Evolutionary conservation across 768 basidiomycete species (phyloP).

Genomic region (Amanita muscaria): DNA sequence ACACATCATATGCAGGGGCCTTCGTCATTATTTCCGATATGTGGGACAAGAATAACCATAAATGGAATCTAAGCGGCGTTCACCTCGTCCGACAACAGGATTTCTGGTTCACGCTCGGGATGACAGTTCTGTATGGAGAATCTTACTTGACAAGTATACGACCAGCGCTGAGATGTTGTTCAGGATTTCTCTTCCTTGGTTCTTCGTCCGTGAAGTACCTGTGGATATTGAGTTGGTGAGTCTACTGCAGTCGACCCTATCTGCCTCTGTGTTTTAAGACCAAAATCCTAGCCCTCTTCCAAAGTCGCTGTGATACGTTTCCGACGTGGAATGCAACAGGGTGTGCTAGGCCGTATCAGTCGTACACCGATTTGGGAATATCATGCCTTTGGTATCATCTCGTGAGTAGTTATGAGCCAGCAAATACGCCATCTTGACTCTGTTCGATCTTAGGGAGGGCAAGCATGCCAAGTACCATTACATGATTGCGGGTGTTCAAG

Average conservation of each 20-base stretch:
- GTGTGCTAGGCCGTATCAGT: constrained; percentile 65
- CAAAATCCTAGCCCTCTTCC: constrained; percentile 49
- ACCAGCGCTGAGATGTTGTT: too few relatives aligned
- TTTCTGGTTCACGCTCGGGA: constrained; percentile 68
- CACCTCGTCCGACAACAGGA: constrained; percentile 60
- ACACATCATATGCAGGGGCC: constrained; percentile 31
- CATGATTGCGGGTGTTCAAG: constrained; percentile 74
- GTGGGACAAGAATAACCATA: constrained; percentile 44
- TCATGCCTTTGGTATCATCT: constrained; percentile 74
- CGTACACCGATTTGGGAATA: constrained; percentile 72
- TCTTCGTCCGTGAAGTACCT: constrained; percentile 60
- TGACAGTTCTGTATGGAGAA: constrained; percentile 58
- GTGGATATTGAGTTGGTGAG: constrained; percentile 71
- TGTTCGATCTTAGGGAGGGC: constrained; percentile 43
- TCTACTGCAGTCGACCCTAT: constrained; percentile 6
- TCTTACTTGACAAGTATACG: too few relatives aligned
- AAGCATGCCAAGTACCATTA: constrained; percentile 69
- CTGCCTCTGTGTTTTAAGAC: constrained; percentile 1
- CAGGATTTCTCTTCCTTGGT: constrained; percentile 69
- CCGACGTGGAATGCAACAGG: constrained; percentile 79
- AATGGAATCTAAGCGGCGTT: constrained; percentile 49
- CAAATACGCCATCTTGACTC: constrained; percentile 2
- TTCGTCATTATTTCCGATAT: constrained; percentile 62
- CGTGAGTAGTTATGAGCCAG: constrained; percentile 31
- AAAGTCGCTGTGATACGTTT: constrained; percentile 77